Evolutionary conservation across 2,329 filamentous ascomycete genomes (phyloP).

Genomic region (Chrysoporthe cubensis): DNA sequence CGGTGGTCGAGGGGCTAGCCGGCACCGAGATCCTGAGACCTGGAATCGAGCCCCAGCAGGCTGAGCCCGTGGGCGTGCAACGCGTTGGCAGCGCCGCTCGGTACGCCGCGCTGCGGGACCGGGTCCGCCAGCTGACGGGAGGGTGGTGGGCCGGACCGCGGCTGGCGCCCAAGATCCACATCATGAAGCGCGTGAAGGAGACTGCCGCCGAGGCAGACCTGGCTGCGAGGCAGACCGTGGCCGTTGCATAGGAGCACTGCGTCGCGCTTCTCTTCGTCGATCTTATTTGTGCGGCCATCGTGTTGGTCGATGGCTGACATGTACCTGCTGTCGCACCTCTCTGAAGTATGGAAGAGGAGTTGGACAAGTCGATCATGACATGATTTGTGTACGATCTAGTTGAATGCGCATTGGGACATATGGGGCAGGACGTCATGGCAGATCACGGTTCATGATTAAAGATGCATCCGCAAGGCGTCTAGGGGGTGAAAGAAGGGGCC

Average conservation of each 20-base stretch:
- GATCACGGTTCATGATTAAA: not conserved
- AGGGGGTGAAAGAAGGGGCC: not conserved
- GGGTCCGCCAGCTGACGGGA: conserved; percentile 52
- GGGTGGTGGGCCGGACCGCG: conserved; percentile 69
- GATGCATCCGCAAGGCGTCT: conserved; percentile 6
- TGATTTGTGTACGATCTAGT: not conserved
- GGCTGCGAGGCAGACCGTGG: conserved; percentile 5
- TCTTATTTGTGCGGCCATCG: not conserved
- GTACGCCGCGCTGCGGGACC: conserved; percentile 44
- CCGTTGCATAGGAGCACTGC: not conserved
- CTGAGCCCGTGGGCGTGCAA: conserved; percentile 30
- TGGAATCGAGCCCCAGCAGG: conserved; percentile 37
- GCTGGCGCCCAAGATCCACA: conserved; percentile 59
- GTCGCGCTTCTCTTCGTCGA: not conserved
- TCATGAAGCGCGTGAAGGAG: conserved; percentile 46
- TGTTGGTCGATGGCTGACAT: not conserved
- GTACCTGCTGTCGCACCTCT: not conserved
- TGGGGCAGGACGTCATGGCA: not conserved
- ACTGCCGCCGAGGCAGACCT: conserved; percentile 15
- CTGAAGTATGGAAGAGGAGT: not conserved
- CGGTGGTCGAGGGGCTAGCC: conserved; percentile 59
- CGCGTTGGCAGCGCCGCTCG: conserved; percentile 51
- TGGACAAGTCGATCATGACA: not conserved
- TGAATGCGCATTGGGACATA: not conserved
- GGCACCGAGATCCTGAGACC: conserved; percentile 63